phyloP scores from a whole-genome alignment of 495 filamentous ascomycete genomes.

The Neurospora sublineolata region DNA sequence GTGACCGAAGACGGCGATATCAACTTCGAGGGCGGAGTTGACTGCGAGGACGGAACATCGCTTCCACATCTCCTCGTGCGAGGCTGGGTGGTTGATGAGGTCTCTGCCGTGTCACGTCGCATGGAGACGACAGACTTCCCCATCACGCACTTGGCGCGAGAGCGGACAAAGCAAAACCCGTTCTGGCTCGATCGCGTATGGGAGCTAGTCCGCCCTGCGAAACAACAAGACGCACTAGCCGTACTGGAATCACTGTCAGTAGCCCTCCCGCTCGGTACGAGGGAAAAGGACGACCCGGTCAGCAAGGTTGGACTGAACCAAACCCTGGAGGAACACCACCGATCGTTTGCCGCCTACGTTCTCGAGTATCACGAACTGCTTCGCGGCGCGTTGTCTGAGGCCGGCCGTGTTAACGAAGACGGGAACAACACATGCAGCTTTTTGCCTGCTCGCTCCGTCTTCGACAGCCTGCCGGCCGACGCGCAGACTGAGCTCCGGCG shows the following conservation, averaged over 20 bases:
- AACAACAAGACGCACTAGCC: neutral
- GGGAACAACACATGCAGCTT: neutral
- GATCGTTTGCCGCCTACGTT: slow-evolving; percentile 11
- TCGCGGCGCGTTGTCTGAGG: neutral
- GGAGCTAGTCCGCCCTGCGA: neutral
- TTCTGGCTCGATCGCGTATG: slow-evolving; percentile 12
- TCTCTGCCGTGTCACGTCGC: slow-evolving; percentile 4
- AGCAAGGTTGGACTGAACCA: slow-evolving; percentile 3
- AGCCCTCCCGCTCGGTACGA: slow-evolving; percentile 5
- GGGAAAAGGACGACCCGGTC: neutral
- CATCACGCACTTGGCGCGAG: slow-evolving; percentile 7
- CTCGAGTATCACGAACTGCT: slow-evolving; percentile 8
- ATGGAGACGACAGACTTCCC: slow-evolving; percentile 14
- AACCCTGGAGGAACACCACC: slow-evolving; percentile 3
- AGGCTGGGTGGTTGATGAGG: slow-evolving; percentile 11
- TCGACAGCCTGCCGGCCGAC: slow-evolving; percentile 4
- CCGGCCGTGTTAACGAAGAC: neutral
- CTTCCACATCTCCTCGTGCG: slow-evolving; percentile 6
- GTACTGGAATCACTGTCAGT: slow-evolving; percentile 8
- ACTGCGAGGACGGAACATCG: neutral
- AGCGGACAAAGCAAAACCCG: slow-evolving; percentile 6
- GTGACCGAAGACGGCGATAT: neutral
- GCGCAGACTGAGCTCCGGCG: slow-evolving; percentile 2
- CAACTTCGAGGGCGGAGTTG: neutral
- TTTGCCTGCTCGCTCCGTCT: slow-evolving; percentile 3